A percentile compares a stretch with the other conserved stretches of the same genome.
phyloP scores from a whole-genome alignment of 495 filamentous ascomycete genomes.

The Penicillium soppii region DNA sequence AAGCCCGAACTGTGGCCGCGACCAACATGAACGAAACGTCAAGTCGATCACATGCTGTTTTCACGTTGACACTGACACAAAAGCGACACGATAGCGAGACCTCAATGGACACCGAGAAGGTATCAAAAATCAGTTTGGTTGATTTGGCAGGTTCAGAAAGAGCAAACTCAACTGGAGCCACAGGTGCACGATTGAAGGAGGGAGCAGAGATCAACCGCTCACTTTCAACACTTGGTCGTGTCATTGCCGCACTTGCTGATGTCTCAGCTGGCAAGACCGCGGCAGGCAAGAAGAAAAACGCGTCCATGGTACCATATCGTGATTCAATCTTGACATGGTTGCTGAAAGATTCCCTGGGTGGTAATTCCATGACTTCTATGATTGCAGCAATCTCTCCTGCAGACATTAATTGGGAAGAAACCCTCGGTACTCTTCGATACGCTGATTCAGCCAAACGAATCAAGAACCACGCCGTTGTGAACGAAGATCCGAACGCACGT shows the following conservation, averaged over 20 bases:
- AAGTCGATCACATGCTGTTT: slow-evolving; percentile 96
- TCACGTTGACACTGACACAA: slow-evolving; percentile 93
- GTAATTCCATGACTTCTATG: slow-evolving; percentile 99
- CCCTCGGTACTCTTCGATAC: slow-evolving; percentile 90
- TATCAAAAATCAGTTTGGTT: slow-evolving; percentile 95
- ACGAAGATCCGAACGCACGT: slow-evolving; percentile 96
- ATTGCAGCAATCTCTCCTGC: slow-evolving; percentile 98
- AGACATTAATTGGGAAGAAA: slow-evolving; percentile 99
- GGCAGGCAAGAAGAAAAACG: slow-evolving; percentile 81
- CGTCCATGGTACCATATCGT: slow-evolving; percentile 89
- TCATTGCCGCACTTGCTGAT: slow-evolving; percentile 95
- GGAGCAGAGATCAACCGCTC: slow-evolving; percentile 98
- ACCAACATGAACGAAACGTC: slow-evolving; percentile 99
- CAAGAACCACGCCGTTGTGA: slow-evolving; percentile 99
- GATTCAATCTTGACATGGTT: slow-evolving; percentile 97
- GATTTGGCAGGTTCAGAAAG: slow-evolving; percentile 97
- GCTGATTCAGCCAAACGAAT: slow-evolving; percentile 98
- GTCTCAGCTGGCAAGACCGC: slow-evolving; percentile 64
- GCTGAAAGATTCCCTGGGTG: slow-evolving; percentile 94
- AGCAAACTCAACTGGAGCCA: slow-evolving; percentile 93
- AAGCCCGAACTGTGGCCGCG: slow-evolving; percentile 94
- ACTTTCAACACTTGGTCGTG: slow-evolving; percentile 92
- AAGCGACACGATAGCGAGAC: slow-evolving; percentile 92
- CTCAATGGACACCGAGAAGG: slow-evolving; percentile 94
- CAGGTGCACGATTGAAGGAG: slow-evolving; percentile 93